A percentile compares a stretch with the other conserved stretches of the same genome.
These are phyloP conservation scores for Syzygium aqueum DNA, from an alignment of 345 rosid species.

Conservation along the genomic window DNA sequence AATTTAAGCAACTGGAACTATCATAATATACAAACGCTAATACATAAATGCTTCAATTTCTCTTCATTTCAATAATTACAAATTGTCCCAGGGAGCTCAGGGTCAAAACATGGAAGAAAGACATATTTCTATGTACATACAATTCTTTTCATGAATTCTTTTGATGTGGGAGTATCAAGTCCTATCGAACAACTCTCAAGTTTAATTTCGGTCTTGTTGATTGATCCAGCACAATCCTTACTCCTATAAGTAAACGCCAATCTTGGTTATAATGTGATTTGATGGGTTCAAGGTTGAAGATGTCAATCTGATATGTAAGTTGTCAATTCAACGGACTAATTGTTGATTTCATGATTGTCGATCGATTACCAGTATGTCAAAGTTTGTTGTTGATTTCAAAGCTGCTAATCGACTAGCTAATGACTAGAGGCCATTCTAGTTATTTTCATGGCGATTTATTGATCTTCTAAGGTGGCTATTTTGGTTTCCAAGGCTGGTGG, in stretches of 20 bases:
- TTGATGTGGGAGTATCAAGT: no score
- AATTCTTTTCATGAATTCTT: background rate
- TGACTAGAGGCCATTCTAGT: background rate
- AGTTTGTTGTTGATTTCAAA: background rate
- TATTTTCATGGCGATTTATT: background rate
- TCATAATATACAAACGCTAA: background rate
- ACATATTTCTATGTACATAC: background rate
- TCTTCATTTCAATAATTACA: background rate
- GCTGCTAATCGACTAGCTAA: background rate
- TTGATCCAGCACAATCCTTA: background rate
- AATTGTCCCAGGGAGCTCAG: background rate
- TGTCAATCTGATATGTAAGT: background rate
- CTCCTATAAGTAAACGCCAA: background rate
- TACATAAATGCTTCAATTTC: background rate
- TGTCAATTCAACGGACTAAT: no score
- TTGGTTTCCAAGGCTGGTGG: no score
- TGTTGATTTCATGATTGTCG: no score
- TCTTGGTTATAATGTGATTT: background rate
- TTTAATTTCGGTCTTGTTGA: background rate
- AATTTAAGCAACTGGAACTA: background rate
- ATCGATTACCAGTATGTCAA: no score
- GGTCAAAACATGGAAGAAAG: background rate
- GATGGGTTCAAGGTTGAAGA: background rate
- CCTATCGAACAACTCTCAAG: background rate
- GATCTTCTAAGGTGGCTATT: background rate